Percentiles rank a stretch among this genome's conserved stretches.
These are phyloP conservation scores for Paramecium sexaurelia DNA, from an alignment of 73 alveolate species.

Conservation along the genomic window DNA sequence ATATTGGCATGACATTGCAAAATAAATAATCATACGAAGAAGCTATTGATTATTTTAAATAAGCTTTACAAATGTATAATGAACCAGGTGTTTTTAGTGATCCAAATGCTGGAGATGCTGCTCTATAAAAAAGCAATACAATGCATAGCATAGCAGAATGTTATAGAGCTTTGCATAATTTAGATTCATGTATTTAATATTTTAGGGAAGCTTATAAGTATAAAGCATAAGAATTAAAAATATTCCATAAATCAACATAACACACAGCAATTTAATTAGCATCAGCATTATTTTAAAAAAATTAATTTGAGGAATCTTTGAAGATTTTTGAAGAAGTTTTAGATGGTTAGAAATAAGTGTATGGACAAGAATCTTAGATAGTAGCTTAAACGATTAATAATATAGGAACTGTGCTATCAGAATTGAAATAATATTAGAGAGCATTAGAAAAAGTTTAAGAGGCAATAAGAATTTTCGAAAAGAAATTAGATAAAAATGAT, in stretches of 20 bases:
- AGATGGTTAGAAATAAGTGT: slow-evolving; percentile 24
- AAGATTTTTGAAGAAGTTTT: slow-evolving; percentile 27
- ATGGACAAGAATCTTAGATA: slow-evolving; percentile 35
- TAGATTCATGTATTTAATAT: not conserved
- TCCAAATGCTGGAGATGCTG: slow-evolving; percentile 64
- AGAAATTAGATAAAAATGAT: slow-evolving; percentile 41
- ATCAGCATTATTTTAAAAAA: slow-evolving; percentile 35
- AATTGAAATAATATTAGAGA: slow-evolving; percentile 24
- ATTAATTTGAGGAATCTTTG: slow-evolving; percentile 47
- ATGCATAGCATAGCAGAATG: slow-evolving; percentile 60
- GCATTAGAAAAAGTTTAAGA: slow-evolving; percentile 16
- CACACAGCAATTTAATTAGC: slow-evolving; percentile 54
- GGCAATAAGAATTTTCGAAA: slow-evolving; percentile 43
- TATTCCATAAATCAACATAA: slow-evolving; percentile 39
- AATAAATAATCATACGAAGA: not conserved
- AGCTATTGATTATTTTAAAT: slow-evolving; percentile 35
- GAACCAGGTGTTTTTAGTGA: slow-evolving; percentile 43
- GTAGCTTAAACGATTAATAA: slow-evolving; percentile 50
- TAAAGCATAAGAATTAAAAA: slow-evolving; percentile 21
- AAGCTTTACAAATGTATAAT: slow-evolving; percentile 31
- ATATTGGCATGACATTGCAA: slow-evolving; percentile 44
- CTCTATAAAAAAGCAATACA: slow-evolving; percentile 44
- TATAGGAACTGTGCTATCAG: slow-evolving; percentile 50
- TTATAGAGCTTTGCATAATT: not conserved
- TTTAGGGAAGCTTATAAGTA: slow-evolving; percentile 32